phyloP scores from a whole-genome alignment of 768 basidiomycete genomes.

The Hypholoma sublateritium region DNA sequence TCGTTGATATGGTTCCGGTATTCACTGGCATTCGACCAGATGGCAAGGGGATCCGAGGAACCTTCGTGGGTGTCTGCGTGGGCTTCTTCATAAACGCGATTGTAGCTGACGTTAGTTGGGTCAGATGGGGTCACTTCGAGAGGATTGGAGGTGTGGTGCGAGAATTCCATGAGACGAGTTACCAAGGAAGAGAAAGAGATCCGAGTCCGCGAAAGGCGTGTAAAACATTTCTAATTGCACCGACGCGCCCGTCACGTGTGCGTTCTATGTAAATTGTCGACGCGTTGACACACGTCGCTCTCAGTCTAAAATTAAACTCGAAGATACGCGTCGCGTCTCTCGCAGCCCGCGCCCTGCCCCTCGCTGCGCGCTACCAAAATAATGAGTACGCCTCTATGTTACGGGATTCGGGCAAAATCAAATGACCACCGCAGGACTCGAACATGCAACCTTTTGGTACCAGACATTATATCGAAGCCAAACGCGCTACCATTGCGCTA shows the following conservation, averaged over 20 bases:
- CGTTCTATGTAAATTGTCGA: not conserved
- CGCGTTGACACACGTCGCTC: not conserved
- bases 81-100: constrained; percentile 1
- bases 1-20: constrained; percentile 20
- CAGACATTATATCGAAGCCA: constrained; percentile 83
- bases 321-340: not conserved
- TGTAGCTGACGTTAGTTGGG: constrained; percentile 18
- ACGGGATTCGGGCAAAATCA: too few species aligned
- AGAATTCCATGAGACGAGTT: constrained; percentile 17
- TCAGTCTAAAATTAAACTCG: not conserved
- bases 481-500: constrained; percentile 96
- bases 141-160: constrained; percentile 33
- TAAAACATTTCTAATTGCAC: not conserved
- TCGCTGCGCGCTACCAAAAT: too few species aligned
- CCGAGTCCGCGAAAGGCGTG: too few species aligned
- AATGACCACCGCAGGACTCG: constrained; percentile 91
- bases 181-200: too few species aligned
- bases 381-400: too few species aligned
- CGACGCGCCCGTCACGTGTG: constrained; percentile 7
- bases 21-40: constrained; percentile 4
- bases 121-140: constrained; percentile 26
- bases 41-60: constrained; percentile 20
- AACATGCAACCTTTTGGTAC: constrained; percentile 94
- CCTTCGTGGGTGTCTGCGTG: not conserved
- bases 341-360: too few species aligned